phyloP scores from a whole-genome alignment of 768 basidiomycete genomes.

The Mycena leptocephala region DNA sequence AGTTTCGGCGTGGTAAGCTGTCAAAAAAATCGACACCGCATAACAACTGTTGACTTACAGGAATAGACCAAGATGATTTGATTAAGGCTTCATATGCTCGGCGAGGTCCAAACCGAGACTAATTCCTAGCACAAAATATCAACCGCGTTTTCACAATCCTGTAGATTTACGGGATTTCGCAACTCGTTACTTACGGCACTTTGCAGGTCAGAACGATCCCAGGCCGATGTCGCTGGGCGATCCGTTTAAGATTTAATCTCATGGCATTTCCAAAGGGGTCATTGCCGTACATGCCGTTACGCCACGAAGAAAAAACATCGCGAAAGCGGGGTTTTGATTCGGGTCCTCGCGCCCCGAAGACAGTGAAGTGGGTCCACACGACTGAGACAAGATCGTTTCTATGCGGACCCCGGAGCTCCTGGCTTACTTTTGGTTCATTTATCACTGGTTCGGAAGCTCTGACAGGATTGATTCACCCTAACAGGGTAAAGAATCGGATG shows the following conservation, averaged over 20 bases:
- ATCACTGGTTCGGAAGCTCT: constrained; percentile 2
- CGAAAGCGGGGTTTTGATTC: background rate
- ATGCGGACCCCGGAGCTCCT: too few relatives aligned
- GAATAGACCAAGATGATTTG: constrained; percentile 9
- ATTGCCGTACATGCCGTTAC: background rate
- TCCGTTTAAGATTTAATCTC: constrained; percentile 2
- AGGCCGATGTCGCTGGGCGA: background rate
- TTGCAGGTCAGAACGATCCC: background rate
- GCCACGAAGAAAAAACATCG: background rate
- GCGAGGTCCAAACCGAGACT: constrained; percentile 23
- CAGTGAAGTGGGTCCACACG: background rate
- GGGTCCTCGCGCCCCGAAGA: background rate
- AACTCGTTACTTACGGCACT: constrained; percentile 23
- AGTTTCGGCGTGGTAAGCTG: constrained; percentile 22
- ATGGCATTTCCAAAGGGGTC: background rate
- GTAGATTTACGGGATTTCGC: background rate
- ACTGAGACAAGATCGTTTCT: background rate
- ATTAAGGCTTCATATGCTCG: constrained; percentile 19
- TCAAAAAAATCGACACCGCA: constrained; percentile 31
- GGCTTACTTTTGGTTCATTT: too few relatives aligned
- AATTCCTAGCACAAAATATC: constrained; percentile 15
- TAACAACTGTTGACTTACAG: constrained; percentile 21
- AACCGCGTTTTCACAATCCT: background rate
- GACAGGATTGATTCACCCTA: constrained; percentile 19
- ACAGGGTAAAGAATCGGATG: constrained; percentile 10